Conservation (phyloP, 345 rosid species). For the Cardiospermum halicacabum region DNA sequence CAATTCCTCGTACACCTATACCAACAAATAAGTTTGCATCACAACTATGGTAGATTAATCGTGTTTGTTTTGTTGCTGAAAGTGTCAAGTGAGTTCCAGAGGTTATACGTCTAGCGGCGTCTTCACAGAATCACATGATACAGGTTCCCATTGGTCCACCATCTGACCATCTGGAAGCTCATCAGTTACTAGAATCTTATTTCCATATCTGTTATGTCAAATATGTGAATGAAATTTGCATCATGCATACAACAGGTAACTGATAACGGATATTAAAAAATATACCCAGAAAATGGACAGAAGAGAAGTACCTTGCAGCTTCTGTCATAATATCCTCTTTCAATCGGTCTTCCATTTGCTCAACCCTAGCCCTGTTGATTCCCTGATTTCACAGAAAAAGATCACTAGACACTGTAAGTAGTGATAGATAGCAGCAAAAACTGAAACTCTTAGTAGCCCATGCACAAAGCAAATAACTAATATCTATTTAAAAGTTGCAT, state of each 20-base stretch:
- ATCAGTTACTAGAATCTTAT: conserved; percentile 97
- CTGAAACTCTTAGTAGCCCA: not conserved
- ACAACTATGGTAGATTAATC: conserved; percentile 15
- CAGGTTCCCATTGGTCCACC: conserved; percentile 99
- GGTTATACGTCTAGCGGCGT: conserved; percentile 75
- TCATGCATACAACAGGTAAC: conserved; percentile 13
- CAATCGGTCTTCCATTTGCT: conserved; percentile 91
- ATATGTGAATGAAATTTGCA: conserved; percentile 18
- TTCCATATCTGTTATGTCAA: conserved; percentile 71
- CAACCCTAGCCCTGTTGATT: conserved; percentile 83
- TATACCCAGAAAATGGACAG: conserved; percentile 6
- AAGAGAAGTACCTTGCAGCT: conserved; percentile 66
- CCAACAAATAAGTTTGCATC: conserved; percentile 18
- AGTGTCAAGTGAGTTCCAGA: conserved; percentile 14
- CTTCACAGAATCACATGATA: conserved; percentile 80
- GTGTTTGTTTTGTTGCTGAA: conserved; percentile 4
- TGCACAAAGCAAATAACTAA: not conserved
- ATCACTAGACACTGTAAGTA: conserved; percentile 1
- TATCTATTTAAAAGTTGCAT: not conserved
- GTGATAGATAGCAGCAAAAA: not conserved
- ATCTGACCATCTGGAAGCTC: conserved; percentile 98
- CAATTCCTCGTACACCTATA: conserved; percentile 81
- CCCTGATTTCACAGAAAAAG: conserved; percentile 49
- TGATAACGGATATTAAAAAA: conserved; percentile 4
- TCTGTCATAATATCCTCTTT: conserved; percentile 89